Evolutionary conservation across 805 yeast species (phyloP).

Genomic region (Hanseniaspora jakobsenii): DNA sequence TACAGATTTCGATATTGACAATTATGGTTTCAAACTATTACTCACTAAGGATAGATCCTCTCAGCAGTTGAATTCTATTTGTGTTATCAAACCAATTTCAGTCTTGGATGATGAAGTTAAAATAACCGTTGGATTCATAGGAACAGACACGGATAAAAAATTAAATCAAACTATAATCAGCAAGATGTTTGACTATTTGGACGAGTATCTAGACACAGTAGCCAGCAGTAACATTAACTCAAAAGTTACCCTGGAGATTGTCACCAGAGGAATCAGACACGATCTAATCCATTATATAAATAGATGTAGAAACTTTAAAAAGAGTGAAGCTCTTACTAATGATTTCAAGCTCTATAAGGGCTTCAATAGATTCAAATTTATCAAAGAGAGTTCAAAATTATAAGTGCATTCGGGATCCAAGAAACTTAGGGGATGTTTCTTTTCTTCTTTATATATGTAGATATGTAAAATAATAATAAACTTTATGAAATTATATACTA

Average conservation of each 20-base stretch:
- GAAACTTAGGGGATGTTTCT: too few species aligned
- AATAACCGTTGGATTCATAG: constrained; percentile 10
- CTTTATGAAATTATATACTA: too few species aligned
- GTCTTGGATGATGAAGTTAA: constrained; percentile 1
- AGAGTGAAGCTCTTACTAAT: background rate
- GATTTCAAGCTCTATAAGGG: background rate
- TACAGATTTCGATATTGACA: background rate
- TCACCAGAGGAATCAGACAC: background rate
- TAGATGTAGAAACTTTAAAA: constrained; percentile 3
- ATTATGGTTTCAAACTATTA: background rate
- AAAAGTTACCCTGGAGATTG: background rate
- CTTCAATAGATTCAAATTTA: background rate
- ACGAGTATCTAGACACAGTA: background rate
- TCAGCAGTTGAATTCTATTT: background rate
- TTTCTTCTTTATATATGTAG: too few species aligned
- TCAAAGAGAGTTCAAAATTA: constrained; percentile 1
- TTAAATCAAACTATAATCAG: constrained; percentile 1
- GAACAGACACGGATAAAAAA: constrained; percentile 11
- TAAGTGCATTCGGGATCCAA: too few species aligned
- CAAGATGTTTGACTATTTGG: constrained; percentile 3
- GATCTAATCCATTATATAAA: background rate
- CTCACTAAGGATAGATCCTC: constrained; percentile 6
- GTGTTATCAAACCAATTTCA: constrained; percentile 2
- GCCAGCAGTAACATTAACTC: background rate
- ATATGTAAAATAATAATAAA: too few species aligned